A percentile compares a stretch with the other conserved stretches of the same genome.
Conservation (phyloP, 495 filamentous ascomycete species). For the Gamarada debralockiae region DNA sequence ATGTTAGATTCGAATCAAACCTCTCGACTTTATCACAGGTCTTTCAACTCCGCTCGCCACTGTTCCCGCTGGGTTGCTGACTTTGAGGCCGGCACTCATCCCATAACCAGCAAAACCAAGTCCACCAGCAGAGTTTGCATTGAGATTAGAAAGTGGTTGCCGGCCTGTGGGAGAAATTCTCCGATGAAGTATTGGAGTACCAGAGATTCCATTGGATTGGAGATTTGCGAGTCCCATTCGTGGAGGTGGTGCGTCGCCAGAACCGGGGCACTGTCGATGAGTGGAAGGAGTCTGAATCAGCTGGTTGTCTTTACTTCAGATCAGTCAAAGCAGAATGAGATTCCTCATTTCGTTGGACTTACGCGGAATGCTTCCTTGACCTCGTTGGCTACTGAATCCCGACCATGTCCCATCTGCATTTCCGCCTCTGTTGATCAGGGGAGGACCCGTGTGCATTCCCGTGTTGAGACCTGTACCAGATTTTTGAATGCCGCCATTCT, state of each 20-base stretch:
- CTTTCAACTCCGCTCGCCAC: conserved; percentile 2
- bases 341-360: background rate
- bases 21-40: conserved; percentile 18
- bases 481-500: background rate
- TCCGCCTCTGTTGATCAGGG: background rate
- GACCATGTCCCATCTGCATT: conserved; percentile 13
- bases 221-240: conserved; percentile 16
- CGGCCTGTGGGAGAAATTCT: conserved; percentile 24
- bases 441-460: background rate
- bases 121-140: conserved; percentile 22
- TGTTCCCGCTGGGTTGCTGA: conserved; percentile 22
- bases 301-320: conserved; percentile 7
- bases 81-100: conserved; percentile 45
- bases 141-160: conserved; percentile 25
- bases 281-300: conserved; percentile 19
- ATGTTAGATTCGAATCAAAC: conserved; percentile 6
- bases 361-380: conserved; percentile 12
- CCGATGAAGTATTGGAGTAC: conserved; percentile 12
- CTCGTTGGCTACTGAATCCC: conserved; percentile 17
- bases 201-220: conserved; percentile 1
- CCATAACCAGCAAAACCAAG: conserved; percentile 35
- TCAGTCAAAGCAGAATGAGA: conserved; percentile 9
- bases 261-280: conserved; percentile 18
- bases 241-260: background rate
- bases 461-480: background rate